phyloP scores from a whole-genome alignment of 441 rosid genomes.

The Adansonia gregorii region DNA sequence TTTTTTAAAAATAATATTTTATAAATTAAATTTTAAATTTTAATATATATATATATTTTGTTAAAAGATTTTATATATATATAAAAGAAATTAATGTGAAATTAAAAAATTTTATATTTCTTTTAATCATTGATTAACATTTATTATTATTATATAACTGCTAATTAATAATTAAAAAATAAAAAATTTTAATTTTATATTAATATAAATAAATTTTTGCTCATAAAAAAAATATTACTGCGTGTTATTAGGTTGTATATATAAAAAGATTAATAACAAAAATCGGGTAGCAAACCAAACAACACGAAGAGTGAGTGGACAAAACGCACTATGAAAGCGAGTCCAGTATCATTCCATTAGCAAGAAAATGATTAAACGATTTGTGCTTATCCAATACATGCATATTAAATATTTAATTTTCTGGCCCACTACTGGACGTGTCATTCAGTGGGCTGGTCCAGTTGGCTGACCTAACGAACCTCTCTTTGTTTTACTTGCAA shows the following conservation, averaged over 20 bases:
- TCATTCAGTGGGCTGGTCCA: background rate
- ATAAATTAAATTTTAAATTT: background rate
- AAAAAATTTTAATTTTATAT: too few relatives aligned
- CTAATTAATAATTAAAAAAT: too few relatives aligned
- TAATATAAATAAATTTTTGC: too few relatives aligned
- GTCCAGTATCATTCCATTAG: background rate
- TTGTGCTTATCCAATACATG: constrained; percentile 20
- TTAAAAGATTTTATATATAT: background rate
- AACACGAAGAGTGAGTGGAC: background rate
- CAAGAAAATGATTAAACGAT: constrained; percentile 7
- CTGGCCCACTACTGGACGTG: constrained; percentile 9
- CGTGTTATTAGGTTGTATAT: too few relatives aligned
- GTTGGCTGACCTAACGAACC: background rate
- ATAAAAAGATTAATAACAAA: too few relatives aligned
- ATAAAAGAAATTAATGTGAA: too few relatives aligned
- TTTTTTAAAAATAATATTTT: too few relatives aligned
- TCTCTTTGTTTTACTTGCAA: background rate
- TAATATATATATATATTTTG: background rate
- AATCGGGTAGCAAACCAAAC: too few relatives aligned
- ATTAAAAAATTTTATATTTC: too few relatives aligned
- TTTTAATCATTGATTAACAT: too few relatives aligned
- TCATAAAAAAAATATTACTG: background rate
- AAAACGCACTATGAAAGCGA: constrained; percentile 10
- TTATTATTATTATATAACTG: too few relatives aligned
- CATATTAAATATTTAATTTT: background rate